Evolutionary conservation across 2,329 filamentous ascomycete species (phyloP).

Genomic region (Mycogone perniciosa): DNA sequence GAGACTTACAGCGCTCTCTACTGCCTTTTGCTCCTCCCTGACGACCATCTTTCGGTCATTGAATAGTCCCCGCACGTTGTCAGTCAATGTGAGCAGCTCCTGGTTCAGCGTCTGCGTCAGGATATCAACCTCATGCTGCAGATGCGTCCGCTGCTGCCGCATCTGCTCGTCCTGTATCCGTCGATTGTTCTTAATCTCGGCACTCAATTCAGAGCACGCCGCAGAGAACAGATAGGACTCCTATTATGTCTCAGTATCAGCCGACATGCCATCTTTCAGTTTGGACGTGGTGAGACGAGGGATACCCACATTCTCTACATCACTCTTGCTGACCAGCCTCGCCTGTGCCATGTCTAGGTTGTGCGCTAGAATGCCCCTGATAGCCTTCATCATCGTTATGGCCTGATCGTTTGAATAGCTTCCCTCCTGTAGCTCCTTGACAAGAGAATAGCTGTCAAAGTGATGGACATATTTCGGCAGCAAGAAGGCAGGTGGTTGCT

Average conservation of each 20-base stretch:
- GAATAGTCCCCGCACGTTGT: conserved; percentile 92
- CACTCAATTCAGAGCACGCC: conserved; percentile 84
- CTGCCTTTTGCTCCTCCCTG: conserved; percentile 75
- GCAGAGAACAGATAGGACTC: conserved; percentile 91
- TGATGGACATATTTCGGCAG: conserved; percentile 79
- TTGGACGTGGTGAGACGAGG: not conserved
- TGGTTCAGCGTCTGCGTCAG: conserved; percentile 77
- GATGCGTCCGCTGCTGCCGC: conserved; percentile 72
- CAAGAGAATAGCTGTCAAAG: conserved; percentile 90
- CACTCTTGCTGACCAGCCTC: conserved; percentile 79
- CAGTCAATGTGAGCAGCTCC: conserved; percentile 73
- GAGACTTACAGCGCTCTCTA: conserved; percentile 65
- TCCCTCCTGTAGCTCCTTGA: conserved; percentile 68
- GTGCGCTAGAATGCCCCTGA: conserved; percentile 66
- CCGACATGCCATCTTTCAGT: not conserved
- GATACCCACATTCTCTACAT: conserved; percentile 69
- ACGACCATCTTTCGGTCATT: conserved; percentile 93
- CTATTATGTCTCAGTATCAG: conserved; percentile 24
- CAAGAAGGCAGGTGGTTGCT: no score
- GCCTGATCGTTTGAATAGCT: conserved; percentile 71
- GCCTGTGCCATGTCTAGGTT: conserved; percentile 78
- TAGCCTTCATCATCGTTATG: conserved; percentile 85
- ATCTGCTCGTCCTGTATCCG: conserved; percentile 73
- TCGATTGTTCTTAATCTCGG: conserved; percentile 75
- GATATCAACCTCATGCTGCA: conserved; percentile 96